Percentiles rank a stretch among this genome's conserved stretches.
These are phyloP conservation scores for Lenwebbia sp. DNA, from an alignment of 345 rosid species.

Conservation along the genomic window DNA sequence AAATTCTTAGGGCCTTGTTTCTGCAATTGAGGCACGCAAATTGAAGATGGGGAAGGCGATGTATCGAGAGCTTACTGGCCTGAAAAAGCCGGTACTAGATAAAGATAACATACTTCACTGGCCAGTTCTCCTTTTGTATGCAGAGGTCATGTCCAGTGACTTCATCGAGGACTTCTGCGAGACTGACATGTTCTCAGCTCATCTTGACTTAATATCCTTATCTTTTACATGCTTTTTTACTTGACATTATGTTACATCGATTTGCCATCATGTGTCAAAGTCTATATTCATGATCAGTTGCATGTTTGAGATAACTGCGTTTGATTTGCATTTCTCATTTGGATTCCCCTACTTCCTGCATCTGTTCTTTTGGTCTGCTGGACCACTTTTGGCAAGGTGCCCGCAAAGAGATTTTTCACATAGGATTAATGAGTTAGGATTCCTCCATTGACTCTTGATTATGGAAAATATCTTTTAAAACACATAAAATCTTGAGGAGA, in stretches of 20 bases:
- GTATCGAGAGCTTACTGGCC: conserved; percentile 64
- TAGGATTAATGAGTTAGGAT: neutral
- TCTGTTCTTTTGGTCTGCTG: neutral
- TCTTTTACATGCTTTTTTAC: neutral
- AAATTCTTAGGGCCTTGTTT: conserved; percentile 40
- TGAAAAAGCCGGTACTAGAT: conserved; percentile 69
- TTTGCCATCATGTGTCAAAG: neutral
- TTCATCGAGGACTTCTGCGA: conserved; percentile 86
- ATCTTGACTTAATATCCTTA: conserved; percentile 90
- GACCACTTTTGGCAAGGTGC: neutral
- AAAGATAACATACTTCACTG: conserved; percentile 68
- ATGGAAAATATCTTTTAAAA: neutral
- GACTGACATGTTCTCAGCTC: conserved; percentile 66
- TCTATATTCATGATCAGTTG: neutral
- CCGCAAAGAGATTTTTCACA: neutral
- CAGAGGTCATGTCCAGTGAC: conserved; percentile 90
- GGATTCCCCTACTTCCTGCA: neutral
- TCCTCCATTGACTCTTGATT: neutral
- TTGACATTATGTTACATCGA: neutral
- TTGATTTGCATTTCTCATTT: neutral
- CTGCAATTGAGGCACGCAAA: conserved; percentile 59
- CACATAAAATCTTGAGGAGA: neutral
- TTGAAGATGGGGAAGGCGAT: conserved; percentile 71
- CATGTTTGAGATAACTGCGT: neutral
- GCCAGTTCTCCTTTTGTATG: conserved; percentile 83